Evolutionary conservation across 371 early-diverging fungal species (phyloP).

Genomic region (Mortierella sp.): DNA sequence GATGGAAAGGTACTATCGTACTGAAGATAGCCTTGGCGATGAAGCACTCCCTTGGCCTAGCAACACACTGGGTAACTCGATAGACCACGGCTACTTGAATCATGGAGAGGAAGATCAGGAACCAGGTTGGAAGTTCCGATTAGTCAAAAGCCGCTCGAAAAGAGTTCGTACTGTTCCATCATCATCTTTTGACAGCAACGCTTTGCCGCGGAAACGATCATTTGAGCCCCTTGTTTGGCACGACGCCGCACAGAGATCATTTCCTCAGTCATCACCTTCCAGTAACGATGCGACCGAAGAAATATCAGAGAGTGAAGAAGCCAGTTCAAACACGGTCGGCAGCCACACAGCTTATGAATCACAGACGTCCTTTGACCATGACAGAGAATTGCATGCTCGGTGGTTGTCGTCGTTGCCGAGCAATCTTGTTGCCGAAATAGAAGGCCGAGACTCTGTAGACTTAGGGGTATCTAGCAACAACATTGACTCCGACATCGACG

Average conservation of each 20-base stretch:
- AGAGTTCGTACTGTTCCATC: neutral
- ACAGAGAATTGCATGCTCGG: neutral
- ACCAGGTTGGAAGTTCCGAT: slow-evolving; percentile 7
- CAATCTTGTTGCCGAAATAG: neutral
- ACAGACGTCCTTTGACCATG: too few relatives aligned
- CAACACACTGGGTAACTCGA: neutral
- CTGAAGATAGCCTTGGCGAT: neutral
- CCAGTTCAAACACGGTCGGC: neutral
- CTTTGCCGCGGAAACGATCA: neutral
- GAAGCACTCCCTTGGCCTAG: neutral
- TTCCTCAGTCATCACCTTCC: neutral
- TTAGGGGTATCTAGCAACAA: too few relatives aligned
- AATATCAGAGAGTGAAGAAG: too few relatives aligned
- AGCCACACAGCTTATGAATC: neutral
- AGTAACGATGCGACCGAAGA: neutral
- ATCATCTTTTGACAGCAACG: neutral
- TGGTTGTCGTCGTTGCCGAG: neutral
- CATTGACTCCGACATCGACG: too few relatives aligned
- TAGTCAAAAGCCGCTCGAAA: neutral
- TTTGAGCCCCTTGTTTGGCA: neutral
- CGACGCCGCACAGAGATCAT: neutral
- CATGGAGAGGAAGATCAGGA: neutral
- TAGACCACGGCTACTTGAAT: neutral
- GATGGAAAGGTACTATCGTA: slow-evolving; percentile 11
- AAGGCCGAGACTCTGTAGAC: too few relatives aligned